Evolutionary conservation across 1,284 basidiomycete species (phyloP).

Genomic region (Boletus semigastroideus): DNA sequence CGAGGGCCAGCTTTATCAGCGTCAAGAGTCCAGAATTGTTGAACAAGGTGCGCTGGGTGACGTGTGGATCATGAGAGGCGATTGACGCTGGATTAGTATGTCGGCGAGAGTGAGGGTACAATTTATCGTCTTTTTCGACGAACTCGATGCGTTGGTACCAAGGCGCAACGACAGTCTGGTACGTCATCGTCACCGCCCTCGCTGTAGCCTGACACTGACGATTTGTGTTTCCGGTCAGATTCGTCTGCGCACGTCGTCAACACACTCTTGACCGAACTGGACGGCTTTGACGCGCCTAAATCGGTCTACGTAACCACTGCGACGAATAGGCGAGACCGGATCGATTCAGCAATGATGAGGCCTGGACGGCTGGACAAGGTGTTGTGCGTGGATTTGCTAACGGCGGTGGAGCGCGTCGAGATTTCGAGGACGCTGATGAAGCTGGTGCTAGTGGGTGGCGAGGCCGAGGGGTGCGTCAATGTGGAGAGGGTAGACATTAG

Average conservation of each 20-base stretch:
- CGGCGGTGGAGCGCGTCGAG: slow-evolving; percentile 76
- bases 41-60: slow-evolving; percentile 69
- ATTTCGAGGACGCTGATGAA: slow-evolving; percentile 75
- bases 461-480: neutral
- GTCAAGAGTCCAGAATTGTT: slow-evolving; percentile 96
- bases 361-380: slow-evolving; percentile 96
- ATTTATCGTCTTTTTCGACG: slow-evolving; percentile 96
- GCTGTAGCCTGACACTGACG: no score
- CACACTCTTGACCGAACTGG: slow-evolving; percentile 94
- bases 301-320: slow-evolving; percentile 95
- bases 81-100: slow-evolving; percentile 63
- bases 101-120: slow-evolving; percentile 95
- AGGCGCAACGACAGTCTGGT: slow-evolving; percentile 89
- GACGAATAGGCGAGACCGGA: slow-evolving; percentile 98
- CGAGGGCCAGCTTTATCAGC: slow-evolving; percentile 92
- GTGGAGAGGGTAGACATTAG: slow-evolving; percentile 22
- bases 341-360: slow-evolving; percentile 97
- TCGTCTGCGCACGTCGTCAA: slow-evolving; percentile 97
- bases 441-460: slow-evolving; percentile 64
- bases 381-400: slow-evolving; percentile 92
- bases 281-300: slow-evolving; percentile 89
- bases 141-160: slow-evolving; percentile 95
- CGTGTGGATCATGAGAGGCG: neutral
- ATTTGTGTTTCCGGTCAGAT: slow-evolving; percentile 64
- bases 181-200: slow-evolving; percentile 23